Evolutionary conservation across 163 green algal species (phyloP).

Genomic region (Scenedesmus sp.): DNA sequence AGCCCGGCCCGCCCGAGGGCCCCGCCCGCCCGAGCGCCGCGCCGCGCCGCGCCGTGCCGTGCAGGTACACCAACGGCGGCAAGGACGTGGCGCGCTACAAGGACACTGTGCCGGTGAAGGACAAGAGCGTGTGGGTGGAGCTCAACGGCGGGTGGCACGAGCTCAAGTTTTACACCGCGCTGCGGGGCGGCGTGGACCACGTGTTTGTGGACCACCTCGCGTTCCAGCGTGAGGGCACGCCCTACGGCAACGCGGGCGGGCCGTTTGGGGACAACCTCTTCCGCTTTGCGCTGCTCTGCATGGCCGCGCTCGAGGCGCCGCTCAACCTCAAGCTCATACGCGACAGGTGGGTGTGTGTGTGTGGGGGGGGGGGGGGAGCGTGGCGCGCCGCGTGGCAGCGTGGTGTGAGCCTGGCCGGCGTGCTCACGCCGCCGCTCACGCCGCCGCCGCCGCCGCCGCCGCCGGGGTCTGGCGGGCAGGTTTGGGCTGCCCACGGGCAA

Average conservation of each 20-base stretch:
- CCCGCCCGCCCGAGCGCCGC: too few species aligned
- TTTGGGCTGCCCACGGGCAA: conserved; percentile 23
- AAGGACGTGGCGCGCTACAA: conserved; percentile 56
- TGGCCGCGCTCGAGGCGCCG: conserved; percentile 84
- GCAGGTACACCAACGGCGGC: conserved; percentile 46
- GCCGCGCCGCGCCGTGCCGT: too few species aligned
- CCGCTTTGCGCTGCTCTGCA: conserved; percentile 79
- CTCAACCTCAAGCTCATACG: conserved; percentile 52
- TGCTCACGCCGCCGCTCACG: not conserved
- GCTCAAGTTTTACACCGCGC: conserved; percentile 54
- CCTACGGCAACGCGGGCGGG: conserved; percentile 55
- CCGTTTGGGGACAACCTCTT: conserved; percentile 80
- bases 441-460: not conserved
- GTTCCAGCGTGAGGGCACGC: conserved; percentile 67
- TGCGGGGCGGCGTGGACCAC: conserved; percentile 65
- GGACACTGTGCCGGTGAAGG: conserved; percentile 7
- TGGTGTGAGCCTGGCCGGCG: not conserved
- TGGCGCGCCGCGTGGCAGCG: not conserved
- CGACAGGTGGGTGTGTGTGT: not conserved
- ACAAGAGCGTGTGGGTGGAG: conserved; percentile 55
- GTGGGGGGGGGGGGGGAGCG: not conserved
- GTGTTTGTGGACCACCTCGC: conserved; percentile 79
- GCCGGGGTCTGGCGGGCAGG: not conserved
- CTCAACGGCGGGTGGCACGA: conserved; percentile 35
- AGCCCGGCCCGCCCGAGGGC: too few species aligned